phyloP scores from a whole-genome alignment of 2,329 filamentous ascomycete species.

The Fusarium torreyae region DNA sequence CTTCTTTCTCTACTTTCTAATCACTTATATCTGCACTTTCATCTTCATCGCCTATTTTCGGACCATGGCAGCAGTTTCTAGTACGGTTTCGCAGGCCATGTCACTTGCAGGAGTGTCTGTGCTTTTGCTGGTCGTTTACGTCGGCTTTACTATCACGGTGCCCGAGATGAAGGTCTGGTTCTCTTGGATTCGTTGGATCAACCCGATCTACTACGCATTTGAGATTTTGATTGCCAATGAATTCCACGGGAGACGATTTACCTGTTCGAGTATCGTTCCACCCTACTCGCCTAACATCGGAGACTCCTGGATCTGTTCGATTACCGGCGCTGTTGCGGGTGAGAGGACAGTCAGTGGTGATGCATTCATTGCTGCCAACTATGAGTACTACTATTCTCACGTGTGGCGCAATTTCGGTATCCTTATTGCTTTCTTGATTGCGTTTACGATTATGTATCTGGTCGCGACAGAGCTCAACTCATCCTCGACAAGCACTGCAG shows the following conservation, averaged over 20 bases:
- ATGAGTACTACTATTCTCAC: constrained; percentile 69
- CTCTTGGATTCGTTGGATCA: constrained; percentile 81
- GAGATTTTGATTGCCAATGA: constrained; percentile 82
- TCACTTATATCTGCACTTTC: constrained; percentile 77
- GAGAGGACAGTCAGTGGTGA: constrained; percentile 71
- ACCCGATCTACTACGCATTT: constrained; percentile 81
- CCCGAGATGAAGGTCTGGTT: constrained; percentile 74
- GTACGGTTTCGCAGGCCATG: constrained; percentile 73
- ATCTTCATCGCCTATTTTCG: constrained; percentile 84
- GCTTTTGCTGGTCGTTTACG: constrained; percentile 64
- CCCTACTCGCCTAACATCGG: constrained; percentile 61
- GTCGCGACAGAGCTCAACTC: constrained; percentile 76
- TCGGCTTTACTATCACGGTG: constrained; percentile 43
- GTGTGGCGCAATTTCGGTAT: constrained; percentile 80
- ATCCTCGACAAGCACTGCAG: constrained; percentile 72
- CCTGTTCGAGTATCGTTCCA: constrained; percentile 67
- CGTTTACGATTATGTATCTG: constrained; percentile 76
- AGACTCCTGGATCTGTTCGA: constrained; percentile 66
- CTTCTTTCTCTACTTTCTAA: constrained; percentile 83
- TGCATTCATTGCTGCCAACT: constrained; percentile 69
- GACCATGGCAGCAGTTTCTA: constrained; percentile 78
- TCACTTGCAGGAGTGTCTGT: constrained; percentile 67
- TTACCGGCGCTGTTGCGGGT: constrained; percentile 69
- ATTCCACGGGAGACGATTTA: constrained; percentile 70
- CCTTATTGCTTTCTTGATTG: constrained; percentile 74